Conservation (phyloP, 768 basidiomycete species). For the Dendrothele bispora region DNA sequence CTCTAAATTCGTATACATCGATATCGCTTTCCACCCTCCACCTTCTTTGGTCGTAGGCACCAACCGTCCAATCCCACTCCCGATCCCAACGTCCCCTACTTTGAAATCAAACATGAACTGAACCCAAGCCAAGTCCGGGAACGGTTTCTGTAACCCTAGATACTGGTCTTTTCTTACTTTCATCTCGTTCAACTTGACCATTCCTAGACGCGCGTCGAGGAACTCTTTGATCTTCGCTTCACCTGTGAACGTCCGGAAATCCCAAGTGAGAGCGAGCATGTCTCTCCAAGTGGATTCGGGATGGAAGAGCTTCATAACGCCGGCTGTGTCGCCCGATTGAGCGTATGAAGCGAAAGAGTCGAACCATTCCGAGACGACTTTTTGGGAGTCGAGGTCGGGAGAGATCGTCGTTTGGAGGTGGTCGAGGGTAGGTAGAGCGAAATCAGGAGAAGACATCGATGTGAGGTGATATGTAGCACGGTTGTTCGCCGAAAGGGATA, state of each 20-base stretch:
- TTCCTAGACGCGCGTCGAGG: slow-evolving; percentile 34
- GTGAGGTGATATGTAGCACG: too few relatives aligned
- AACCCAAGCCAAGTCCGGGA: slow-evolving; percentile 57
- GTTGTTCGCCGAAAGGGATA: too few relatives aligned
- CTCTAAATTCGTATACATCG: slow-evolving; percentile 51
- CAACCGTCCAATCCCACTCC: slow-evolving; percentile 53
- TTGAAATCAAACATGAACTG: slow-evolving; percentile 57
- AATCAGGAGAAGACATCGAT: too few relatives aligned
- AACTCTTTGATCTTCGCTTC: slow-evolving; percentile 32
- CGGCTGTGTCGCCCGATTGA: slow-evolving; percentile 15
- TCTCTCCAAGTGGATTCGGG: slow-evolving; percentile 49
- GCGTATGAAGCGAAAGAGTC: slow-evolving; percentile 15
- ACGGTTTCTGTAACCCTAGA: slow-evolving; percentile 33
- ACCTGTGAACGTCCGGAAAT: slow-evolving; percentile 48
- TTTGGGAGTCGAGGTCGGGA: background rate
- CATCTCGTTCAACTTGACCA: slow-evolving; percentile 16
- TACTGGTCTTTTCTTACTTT: slow-evolving; percentile 20
- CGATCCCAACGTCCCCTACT: slow-evolving; percentile 43
- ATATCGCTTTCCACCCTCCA: slow-evolving; percentile 52
- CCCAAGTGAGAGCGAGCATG: slow-evolving; percentile 50
- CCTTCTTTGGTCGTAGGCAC: slow-evolving; percentile 45
- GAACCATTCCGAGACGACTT: slow-evolving; percentile 16
- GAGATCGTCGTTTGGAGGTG: background rate
- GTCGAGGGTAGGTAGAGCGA: slow-evolving; percentile 4
- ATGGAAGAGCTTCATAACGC: slow-evolving; percentile 23